These are phyloP conservation scores for Fusarium paranaense DNA, from an alignment of 2,329 filamentous ascomycete species.

Conservation along the genomic window DNA sequence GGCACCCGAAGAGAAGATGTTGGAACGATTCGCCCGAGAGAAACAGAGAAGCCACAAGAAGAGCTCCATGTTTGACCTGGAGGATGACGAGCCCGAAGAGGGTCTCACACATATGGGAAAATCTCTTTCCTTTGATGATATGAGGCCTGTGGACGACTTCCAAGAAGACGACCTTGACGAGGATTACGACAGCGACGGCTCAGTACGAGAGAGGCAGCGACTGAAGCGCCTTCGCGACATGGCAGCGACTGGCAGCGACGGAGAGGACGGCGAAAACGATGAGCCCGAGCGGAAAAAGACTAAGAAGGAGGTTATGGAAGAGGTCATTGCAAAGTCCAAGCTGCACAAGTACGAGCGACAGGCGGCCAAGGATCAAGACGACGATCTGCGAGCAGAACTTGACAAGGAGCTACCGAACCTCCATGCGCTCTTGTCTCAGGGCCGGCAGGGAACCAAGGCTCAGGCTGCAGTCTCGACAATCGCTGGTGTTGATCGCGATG, in stretches of 20 bases:
- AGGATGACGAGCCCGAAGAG: conserved; percentile 74
- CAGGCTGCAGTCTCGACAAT: conserved; percentile 47
- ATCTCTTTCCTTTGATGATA: conserved; percentile 72
- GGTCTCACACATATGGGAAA: conserved; percentile 87
- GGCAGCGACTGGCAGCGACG: conserved; percentile 58
- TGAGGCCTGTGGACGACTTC: conserved; percentile 74
- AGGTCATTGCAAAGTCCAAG: conserved; percentile 97
- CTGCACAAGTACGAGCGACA: conserved; percentile 95
- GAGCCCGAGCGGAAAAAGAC: conserved; percentile 89
- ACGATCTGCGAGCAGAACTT: conserved; percentile 84
- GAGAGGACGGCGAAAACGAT: conserved; percentile 62
- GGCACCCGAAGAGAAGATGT: conserved; percentile 91
- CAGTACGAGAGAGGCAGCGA: conserved; percentile 64
- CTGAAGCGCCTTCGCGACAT: conserved; percentile 67
- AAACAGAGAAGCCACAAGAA: conserved; percentile 84
- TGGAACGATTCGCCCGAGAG: conserved; percentile 90
- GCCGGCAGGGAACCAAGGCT: conserved; percentile 54
- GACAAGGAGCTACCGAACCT: conserved; percentile 86
- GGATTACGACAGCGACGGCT: conserved; percentile 68
- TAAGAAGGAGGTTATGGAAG: conserved; percentile 97
- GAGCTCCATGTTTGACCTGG: conserved; percentile 87
- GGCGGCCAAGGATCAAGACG: conserved; percentile 91
- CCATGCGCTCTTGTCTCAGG: conserved; percentile 74
- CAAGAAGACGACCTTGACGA: conserved; percentile 78
- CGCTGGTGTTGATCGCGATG: conserved; percentile 70